Evolutionary conservation across 257 asterid species (phyloP).

Genomic region (Sherardia arvensis): DNA sequence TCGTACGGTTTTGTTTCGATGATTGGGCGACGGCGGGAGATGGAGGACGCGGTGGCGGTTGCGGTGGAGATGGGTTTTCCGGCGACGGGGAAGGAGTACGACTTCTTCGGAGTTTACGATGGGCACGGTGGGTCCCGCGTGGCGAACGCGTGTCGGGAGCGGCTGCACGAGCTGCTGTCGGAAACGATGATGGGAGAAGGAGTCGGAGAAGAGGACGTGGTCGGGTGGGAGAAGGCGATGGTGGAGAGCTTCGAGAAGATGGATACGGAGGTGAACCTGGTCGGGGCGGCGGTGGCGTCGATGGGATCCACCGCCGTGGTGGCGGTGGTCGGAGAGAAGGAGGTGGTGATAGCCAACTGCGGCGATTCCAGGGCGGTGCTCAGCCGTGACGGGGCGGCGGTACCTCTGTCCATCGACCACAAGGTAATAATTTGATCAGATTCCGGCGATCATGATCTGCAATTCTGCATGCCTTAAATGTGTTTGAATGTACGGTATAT

Average conservation of each 20-base stretch:
- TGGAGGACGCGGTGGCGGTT: constrained; percentile 71
- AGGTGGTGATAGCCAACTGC: constrained; percentile 63
- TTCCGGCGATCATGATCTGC: not conserved
- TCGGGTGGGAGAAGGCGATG: constrained; percentile 55
- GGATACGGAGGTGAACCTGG: constrained; percentile 49
- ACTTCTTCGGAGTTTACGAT: constrained; percentile 63
- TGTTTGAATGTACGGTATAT: not conserved
- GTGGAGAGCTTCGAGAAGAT: constrained; percentile 35
- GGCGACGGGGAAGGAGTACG: constrained; percentile 17
- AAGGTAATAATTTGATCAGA: constrained; percentile 46
- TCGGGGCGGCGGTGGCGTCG: constrained; percentile 38
- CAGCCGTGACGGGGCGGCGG: constrained; percentile 44
- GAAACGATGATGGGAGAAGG: constrained; percentile 7
- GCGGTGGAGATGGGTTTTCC: constrained; percentile 37
- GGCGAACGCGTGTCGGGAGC: constrained; percentile 49
- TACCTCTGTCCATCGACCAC: constrained; percentile 58
- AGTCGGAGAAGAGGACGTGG: not conserved
- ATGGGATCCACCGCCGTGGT: constrained; percentile 72
- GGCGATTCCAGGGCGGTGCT: constrained; percentile 82
- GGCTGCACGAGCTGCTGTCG: constrained; percentile 35
- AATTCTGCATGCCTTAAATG: not conserved
- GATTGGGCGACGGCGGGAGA: constrained; percentile 58
- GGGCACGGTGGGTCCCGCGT: constrained; percentile 75
- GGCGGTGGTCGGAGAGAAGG: constrained; percentile 58
- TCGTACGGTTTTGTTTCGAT: constrained; percentile 39